Conservation (phyloP, 2,329 filamentous ascomycete species). For the Fusarium pseudoanthophilum region DNA sequence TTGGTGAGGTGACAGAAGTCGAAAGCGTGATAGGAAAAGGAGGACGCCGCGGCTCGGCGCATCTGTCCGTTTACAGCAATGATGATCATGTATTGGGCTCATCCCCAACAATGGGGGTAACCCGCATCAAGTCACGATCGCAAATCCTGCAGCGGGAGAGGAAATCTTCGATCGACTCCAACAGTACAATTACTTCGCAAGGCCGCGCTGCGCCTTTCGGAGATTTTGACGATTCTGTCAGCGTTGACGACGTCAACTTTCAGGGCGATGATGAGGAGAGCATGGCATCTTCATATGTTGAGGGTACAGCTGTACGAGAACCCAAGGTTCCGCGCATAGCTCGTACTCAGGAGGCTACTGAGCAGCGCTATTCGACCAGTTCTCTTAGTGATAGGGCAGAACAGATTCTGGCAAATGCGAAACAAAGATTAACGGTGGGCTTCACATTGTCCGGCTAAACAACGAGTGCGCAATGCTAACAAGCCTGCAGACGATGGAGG, state of each 20-base stretch:
- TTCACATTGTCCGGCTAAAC: background rate
- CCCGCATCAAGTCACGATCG: constrained; percentile 57
- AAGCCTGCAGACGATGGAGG: constrained; percentile 82
- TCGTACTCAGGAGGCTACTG: constrained; percentile 43
- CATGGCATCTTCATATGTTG: constrained; percentile 66
- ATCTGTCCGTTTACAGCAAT: constrained; percentile 49
- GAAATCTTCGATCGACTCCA: constrained; percentile 68
- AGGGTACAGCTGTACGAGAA: constrained; percentile 53
- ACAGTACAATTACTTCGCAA: constrained; percentile 67
- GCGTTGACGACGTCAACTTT: constrained; percentile 72
- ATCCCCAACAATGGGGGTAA: constrained; percentile 59
- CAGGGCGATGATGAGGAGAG: constrained; percentile 76
- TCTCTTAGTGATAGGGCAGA: constrained; percentile 86
- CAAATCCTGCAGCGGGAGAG: constrained; percentile 59
- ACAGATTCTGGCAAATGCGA: constrained; percentile 91
- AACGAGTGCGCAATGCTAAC: constrained; percentile 23
- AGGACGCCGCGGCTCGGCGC: constrained; percentile 52
- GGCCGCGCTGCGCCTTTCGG: constrained; percentile 62
- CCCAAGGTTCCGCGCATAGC: constrained; percentile 20
- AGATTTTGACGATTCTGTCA: constrained; percentile 71
- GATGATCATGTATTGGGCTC: constrained; percentile 53
- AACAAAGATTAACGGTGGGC: constrained; percentile 85
- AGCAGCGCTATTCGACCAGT: constrained; percentile 75
- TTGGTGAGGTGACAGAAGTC: constrained; percentile 67
- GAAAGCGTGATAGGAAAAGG: constrained; percentile 60